phyloP scores from a whole-genome alignment of 2,329 filamentous ascomycete genomes.

The Nothopassalora personata region DNA sequence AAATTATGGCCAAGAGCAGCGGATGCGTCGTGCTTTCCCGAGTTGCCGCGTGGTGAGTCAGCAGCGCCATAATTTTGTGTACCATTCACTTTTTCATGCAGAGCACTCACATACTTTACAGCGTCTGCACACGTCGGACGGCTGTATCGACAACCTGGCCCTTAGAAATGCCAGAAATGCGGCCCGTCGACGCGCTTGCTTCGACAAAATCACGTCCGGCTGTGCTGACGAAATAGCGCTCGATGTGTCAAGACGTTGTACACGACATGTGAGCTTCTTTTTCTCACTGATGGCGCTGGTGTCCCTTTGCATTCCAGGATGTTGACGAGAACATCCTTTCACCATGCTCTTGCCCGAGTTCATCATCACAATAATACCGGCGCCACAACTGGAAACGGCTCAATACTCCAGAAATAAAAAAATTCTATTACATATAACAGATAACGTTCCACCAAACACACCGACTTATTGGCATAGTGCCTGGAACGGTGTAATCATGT shows the following conservation, averaged over 20 bases:
- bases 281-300: background rate
- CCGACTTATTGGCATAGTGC: background rate
- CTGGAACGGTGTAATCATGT: background rate
- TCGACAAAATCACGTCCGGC: too few relatives aligned
- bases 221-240: too few relatives aligned
- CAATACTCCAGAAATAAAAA: background rate
- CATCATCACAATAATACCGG: background rate
- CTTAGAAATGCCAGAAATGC: too few relatives aligned
- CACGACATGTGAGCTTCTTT: background rate
- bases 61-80: background rate
- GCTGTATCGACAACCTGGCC: background rate
- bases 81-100: background rate
- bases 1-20: slow-evolving; percentile 1
- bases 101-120: background rate
- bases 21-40: background rate
- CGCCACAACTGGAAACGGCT: background rate
- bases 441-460: background rate
- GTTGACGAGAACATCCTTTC: background rate
- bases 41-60: background rate
- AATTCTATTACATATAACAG: background rate
- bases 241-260: too few relatives aligned
- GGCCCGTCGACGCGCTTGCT: too few relatives aligned
- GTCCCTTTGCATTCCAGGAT: background rate
- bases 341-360: background rate
- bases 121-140: background rate